Evolutionary conservation across 2,329 filamentous ascomycete genomes (phyloP).

Genomic region (Tothia fuscella): DNA sequence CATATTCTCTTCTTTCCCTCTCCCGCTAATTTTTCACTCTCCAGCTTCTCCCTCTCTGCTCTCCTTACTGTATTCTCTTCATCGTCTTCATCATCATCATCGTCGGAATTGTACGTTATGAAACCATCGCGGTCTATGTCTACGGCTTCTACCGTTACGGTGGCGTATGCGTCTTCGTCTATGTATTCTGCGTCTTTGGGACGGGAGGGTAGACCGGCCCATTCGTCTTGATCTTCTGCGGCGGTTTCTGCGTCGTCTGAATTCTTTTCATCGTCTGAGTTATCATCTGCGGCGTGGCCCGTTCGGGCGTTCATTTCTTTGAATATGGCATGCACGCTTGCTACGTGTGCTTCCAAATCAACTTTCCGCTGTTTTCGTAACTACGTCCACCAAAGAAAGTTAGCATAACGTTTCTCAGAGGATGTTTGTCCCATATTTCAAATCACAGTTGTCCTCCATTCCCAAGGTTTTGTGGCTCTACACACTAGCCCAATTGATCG

Average conservation of each 20-base stretch:
- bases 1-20: slow-evolving; percentile 16
- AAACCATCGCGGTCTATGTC: slow-evolving; percentile 65
- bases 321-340: slow-evolving; percentile 60
- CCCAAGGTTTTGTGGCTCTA: neutral
- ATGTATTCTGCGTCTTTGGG: slow-evolving; percentile 68
- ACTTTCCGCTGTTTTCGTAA: slow-evolving; percentile 70
- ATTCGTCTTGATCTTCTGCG: slow-evolving; percentile 10
- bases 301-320: slow-evolving; percentile 51
- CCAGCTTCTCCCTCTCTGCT: slow-evolving; percentile 15
- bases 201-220: neutral
- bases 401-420: neutral
- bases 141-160: slow-evolving; percentile 85
- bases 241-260: slow-evolving; percentile 10
- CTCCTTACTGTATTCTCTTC: slow-evolving; percentile 13
- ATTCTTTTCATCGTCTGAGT: slow-evolving; percentile 11
- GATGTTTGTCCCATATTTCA: neutral
- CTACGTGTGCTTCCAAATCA: slow-evolving; percentile 72
- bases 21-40: slow-evolving; percentile 1
- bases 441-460: neutral
- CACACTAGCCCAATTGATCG: too few relatives aligned
- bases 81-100: slow-evolving; percentile 24
- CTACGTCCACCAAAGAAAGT: slow-evolving; percentile 34
- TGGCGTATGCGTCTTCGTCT: slow-evolving; percentile 92
- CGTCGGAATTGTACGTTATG: slow-evolving; percentile 39
- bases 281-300: too few relatives aligned